These are phyloP conservation scores for Cryptosporidium felis DNA, from an alignment of 169 alveolate species.

Conservation along the genomic window DNA sequence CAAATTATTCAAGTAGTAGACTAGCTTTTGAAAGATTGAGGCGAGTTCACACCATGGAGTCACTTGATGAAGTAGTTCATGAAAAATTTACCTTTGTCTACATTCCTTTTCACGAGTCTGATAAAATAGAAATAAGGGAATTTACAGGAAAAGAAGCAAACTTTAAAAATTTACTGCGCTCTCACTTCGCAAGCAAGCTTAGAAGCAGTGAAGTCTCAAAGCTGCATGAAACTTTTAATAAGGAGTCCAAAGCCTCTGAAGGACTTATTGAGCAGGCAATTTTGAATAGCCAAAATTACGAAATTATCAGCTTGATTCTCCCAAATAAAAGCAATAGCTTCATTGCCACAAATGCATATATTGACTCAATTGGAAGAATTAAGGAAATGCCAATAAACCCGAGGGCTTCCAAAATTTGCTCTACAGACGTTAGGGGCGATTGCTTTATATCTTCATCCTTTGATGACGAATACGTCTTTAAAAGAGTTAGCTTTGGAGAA, in stretches of 20 bases:
- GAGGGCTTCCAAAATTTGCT: conserved; percentile 87
- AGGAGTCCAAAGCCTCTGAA: conserved; percentile 68
- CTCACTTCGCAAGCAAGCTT: conserved; percentile 76
- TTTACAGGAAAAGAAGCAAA: conserved; percentile 79
- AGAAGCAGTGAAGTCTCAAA: conserved; percentile 73
- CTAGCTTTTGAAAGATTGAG: no score
- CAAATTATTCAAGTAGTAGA: no score
- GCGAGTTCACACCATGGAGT: no score
- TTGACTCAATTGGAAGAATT: conserved; percentile 88
- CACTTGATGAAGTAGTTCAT: conserved; percentile 75
- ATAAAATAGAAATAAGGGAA: conserved; percentile 73
- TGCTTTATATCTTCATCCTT: conserved; percentile 86
- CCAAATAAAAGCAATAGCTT: conserved; percentile 83
- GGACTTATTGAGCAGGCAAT: conserved; percentile 40
- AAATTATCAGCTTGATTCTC: conserved; percentile 88
- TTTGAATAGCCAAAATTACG: conserved; percentile 68
- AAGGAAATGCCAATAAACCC: conserved; percentile 87
- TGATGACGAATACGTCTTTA: conserved; percentile 87
- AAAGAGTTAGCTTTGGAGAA: conserved; percentile 80
- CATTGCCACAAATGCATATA: conserved; percentile 85
- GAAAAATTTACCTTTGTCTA: conserved; percentile 76
- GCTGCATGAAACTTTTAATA: conserved; percentile 74
- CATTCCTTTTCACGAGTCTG: conserved; percentile 78
- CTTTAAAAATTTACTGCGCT: conserved; percentile 73
- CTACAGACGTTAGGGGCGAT: conserved; percentile 88